Evolutionary conservation across 2,329 filamentous ascomycete genomes (phyloP), one percentile per base, ranked within the genome.

Genomic region (Sporothrix luriei): DNA sequence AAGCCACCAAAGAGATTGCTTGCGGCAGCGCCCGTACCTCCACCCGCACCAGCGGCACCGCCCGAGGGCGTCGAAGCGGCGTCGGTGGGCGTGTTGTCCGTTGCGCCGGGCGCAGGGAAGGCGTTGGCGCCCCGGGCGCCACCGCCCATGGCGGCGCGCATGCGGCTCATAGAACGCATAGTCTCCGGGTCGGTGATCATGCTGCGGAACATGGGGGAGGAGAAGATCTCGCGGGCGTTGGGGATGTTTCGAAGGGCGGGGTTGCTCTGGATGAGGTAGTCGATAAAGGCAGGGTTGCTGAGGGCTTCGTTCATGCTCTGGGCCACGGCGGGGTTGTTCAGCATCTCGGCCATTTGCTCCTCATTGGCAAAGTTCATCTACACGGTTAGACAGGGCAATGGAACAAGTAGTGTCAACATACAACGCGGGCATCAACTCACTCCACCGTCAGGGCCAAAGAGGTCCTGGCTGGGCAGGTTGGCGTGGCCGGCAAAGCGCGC

Each of bases 111-210:
- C 65, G 94, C 94, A 14, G 95, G 94, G 78, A 99, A 98, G 5
- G 87, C 82, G 38, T 16, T 46, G 48, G 64, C 46, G 10, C 26
- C 70, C 79, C 82, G 68, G 80, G 83, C 81, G 69, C 77, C 79
- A 69, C 84, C 86, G 57, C 82, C 85, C 81, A 90, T 84, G 82
- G 89, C 87, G 70, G 91, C 85, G 77, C 94, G 91, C 88, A 98
- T 90, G 72, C 92, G 88, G 76, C 92, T 87, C 75, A 94, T 92
- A 78, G 91, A 89, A 70, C 93, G 85, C 73, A 99, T 87, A 75
- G 93, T 88, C 57, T 93, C 88, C 4, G 95, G 95, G 77, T 96
- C 93, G 72, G 93, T 94, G 85, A 99, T 90, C 91, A 98, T 95
- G 66, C 91, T 86, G 76, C 95, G 88, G 81, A 98, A 93, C 73